Evolutionary conservation across 2,329 filamentous ascomycete genomes (phyloP).

Genomic region (Cercospora canescens): DNA sequence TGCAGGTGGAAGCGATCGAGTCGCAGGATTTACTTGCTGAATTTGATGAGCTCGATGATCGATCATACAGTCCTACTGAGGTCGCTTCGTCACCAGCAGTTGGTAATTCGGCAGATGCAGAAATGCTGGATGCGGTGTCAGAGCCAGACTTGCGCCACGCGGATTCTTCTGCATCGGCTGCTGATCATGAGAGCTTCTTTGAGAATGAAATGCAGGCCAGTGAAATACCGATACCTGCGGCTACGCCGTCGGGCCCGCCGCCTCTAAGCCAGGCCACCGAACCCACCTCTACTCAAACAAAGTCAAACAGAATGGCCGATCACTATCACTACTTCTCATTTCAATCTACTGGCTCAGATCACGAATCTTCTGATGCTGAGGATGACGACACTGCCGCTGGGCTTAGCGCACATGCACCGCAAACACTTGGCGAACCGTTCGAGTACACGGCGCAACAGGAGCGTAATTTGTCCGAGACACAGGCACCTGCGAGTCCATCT

Average conservation of each 20-base stretch:
- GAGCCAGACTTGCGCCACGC: neutral
- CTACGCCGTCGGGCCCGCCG: neutral
- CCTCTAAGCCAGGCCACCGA: neutral
- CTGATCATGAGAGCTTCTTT: conserved; percentile 11
- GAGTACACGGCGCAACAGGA: too few relatives aligned
- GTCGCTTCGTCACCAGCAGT: conserved; percentile 2
- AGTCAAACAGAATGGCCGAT: conserved; percentile 5
- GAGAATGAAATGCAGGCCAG: conserved; percentile 12
- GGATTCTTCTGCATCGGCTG: conserved; percentile 5
- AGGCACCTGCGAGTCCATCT: too few relatives aligned
- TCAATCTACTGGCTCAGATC: conserved; percentile 12
- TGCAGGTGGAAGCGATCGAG: neutral
- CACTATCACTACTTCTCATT: conserved; percentile 19
- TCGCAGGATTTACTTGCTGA: conserved; percentile 1
- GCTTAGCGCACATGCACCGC: neutral
- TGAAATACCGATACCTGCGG: neutral
- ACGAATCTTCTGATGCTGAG: neutral
- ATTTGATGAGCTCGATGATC: neutral
- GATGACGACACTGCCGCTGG: neutral
- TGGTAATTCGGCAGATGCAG: conserved; percentile 1
- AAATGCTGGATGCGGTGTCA: neutral
- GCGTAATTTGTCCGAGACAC: too few relatives aligned
- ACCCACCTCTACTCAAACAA: conserved; percentile 7
- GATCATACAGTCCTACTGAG: conserved; percentile 7
- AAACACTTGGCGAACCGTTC: too few relatives aligned